Evolutionary conservation across 805 yeast species (phyloP).

Genomic region (Groenewaldozyma tartarivorans): DNA sequence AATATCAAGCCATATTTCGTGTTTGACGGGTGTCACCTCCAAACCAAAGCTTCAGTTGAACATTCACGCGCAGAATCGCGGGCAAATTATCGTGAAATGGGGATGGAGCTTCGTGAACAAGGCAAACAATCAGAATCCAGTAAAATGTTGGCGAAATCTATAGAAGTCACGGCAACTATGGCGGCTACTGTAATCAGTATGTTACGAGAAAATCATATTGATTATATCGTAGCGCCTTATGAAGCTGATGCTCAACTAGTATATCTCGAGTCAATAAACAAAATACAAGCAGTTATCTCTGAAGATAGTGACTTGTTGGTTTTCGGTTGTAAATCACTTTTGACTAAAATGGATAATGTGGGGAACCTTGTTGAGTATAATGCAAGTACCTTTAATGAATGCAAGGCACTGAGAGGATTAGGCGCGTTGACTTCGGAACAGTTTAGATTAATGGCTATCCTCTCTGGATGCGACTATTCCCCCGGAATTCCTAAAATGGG

Average conservation of each 20-base stretch:
- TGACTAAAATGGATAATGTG: slow-evolving; percentile 72
- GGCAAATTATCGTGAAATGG: slow-evolving; percentile 47
- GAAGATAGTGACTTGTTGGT: slow-evolving; percentile 91
- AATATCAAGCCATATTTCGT: slow-evolving; percentile 79
- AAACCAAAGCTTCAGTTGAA: slow-evolving; percentile 70
- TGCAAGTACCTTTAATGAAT: slow-evolving; percentile 41
- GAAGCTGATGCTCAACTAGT: slow-evolving; percentile 99
- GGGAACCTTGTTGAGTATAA: slow-evolving; percentile 63
- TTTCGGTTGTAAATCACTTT: slow-evolving; percentile 69
- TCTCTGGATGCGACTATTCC: slow-evolving; percentile 96
- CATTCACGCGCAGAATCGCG: slow-evolving; percentile 50
- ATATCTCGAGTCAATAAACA: slow-evolving; percentile 62
- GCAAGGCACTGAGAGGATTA: slow-evolving; percentile 38
- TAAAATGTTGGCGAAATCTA: slow-evolving; percentile 64
- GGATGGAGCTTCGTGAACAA: slow-evolving; percentile 34
- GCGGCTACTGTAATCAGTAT: slow-evolving; percentile 70
- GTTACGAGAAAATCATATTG: slow-evolving; percentile 45
- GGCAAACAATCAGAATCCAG: slow-evolving; percentile 57
- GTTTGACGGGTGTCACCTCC: slow-evolving; percentile 85
- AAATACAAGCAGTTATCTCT: slow-evolving; percentile 77
- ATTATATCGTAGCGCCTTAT: slow-evolving; percentile 88
- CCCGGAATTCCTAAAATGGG: slow-evolving; percentile 80
- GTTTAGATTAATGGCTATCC: slow-evolving; percentile 65
- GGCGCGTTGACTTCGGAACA: slow-evolving; percentile 45
- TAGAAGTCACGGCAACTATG: slow-evolving; percentile 84